Percentiles rank a stretch among this genome's conserved stretches.
These are phyloP conservation scores for Hemerocallis citrina DNA, from an alignment of 106 monocot genomes.

Conservation along the genomic window DNA sequence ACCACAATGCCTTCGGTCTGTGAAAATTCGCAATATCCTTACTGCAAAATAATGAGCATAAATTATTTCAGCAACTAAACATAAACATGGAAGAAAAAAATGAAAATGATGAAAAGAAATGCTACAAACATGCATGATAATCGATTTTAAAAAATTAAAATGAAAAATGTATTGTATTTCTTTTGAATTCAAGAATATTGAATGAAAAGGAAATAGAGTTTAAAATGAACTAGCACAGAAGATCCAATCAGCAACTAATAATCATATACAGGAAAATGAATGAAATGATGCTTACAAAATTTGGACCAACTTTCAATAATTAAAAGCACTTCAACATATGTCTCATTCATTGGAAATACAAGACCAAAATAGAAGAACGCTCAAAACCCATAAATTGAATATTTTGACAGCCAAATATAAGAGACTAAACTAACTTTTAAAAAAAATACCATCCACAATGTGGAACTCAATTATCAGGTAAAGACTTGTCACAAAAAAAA, in stretches of 20 bases:
- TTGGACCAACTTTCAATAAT: not conserved
- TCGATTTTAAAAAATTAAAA: not conserved
- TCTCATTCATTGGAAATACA: too few species aligned
- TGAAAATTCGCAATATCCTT: slow-evolving; percentile 96
- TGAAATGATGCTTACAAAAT: not conserved
- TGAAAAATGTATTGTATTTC: too few species aligned
- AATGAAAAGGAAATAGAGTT: too few species aligned
- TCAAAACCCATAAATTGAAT: too few species aligned
- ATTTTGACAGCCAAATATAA: too few species aligned
- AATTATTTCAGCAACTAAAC: slow-evolving; percentile 1
- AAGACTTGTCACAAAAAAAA: too few species aligned
- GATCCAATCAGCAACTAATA: slow-evolving; percentile 6
- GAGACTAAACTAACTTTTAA: too few species aligned
- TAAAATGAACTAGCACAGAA: too few species aligned
- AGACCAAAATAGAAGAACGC: too few species aligned
- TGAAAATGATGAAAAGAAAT: not conserved
- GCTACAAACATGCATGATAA: not conserved
- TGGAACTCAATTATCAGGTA: too few species aligned
- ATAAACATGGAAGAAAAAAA: not conserved
- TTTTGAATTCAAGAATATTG: not conserved
- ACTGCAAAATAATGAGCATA: slow-evolving; percentile 29
- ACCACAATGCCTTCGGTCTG: slow-evolving; percentile 89
- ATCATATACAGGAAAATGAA: not conserved
- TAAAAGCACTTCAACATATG: too few species aligned
- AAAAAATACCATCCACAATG: too few species aligned